Conservation (phyloP, 345 rosid genomes). For the Boechera stricta region DNA sequence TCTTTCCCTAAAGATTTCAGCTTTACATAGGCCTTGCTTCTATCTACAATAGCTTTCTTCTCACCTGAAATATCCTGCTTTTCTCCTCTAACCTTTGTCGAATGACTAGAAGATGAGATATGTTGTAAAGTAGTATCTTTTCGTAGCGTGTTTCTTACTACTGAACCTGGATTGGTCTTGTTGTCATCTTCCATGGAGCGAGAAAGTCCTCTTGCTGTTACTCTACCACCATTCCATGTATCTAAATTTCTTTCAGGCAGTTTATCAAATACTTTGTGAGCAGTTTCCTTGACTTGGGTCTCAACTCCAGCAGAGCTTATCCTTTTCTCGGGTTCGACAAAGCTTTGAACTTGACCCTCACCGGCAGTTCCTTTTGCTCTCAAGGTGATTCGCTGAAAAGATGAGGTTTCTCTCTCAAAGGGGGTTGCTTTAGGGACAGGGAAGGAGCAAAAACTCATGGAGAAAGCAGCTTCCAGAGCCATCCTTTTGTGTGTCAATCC, state of each 20-base stretch:
- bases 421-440: slow-evolving; percentile 24
- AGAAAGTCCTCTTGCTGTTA: not conserved
- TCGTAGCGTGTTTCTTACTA: not conserved
- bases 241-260: slow-evolving; percentile 14
- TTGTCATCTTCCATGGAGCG: too few species aligned
- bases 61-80: slow-evolving; percentile 7
- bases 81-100: not conserved
- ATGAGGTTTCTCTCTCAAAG: slow-evolving; percentile 31
- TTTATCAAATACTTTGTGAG: slow-evolving; percentile 3
- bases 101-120: slow-evolving; percentile 22
- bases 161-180: not conserved
- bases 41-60: slow-evolving; percentile 26
- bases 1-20: slow-evolving; percentile 39
- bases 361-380: slow-evolving; percentile 17
- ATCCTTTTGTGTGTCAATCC: slow-evolving; percentile 15
- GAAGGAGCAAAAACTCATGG: slow-evolving; percentile 42
- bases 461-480: slow-evolving; percentile 36
- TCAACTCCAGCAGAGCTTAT: slow-evolving; percentile 5
- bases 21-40: slow-evolving; percentile 38
- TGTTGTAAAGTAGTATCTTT: not conserved
- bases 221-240: slow-evolving; percentile 1
- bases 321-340: not conserved
- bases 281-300: slow-evolving; percentile 15
- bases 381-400: not conserved
- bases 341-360: slow-evolving; percentile 34